A percentile compares a stretch with the other conserved stretches of the same genome.
These are phyloP conservation scores for Gilbertella persicaria DNA, from an alignment of 371 early-diverging fungal species.

Conservation along the genomic window DNA sequence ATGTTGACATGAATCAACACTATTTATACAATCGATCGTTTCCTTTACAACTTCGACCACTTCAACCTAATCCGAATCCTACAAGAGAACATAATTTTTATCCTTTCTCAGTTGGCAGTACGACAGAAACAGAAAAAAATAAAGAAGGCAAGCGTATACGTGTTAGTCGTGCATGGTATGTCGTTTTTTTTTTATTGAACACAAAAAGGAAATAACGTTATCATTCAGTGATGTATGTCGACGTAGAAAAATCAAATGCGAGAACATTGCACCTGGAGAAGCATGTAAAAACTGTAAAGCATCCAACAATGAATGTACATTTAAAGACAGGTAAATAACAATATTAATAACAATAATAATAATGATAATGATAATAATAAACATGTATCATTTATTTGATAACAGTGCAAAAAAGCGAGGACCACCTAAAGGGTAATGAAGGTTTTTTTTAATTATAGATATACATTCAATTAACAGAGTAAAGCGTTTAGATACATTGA, in stretches of 20 bases:
- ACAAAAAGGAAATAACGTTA: neutral
- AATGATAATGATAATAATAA: neutral
- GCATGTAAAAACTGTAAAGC: slow-evolving; percentile 33
- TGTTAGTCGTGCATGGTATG: neutral
- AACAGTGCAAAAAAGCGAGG: slow-evolving; percentile 51
- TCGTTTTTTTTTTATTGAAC: neutral
- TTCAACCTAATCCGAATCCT: neutral
- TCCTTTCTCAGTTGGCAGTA: neutral
- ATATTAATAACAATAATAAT: slow-evolving; percentile 14
- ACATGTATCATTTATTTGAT: neutral
- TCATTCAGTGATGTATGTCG: slow-evolving; percentile 30
- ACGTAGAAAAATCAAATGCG: slow-evolving; percentile 37
- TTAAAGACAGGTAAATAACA: slow-evolving; percentile 33
- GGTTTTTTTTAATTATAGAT: neutral
- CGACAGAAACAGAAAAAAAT: neutral
- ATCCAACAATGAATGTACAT: slow-evolving; percentile 23
- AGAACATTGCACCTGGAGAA: slow-evolving; percentile 18
- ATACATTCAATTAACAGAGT: neutral
- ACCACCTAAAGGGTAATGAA: slow-evolving; percentile 62
- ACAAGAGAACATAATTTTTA: neutral
- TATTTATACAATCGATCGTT: too few species aligned
- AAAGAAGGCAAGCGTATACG: neutral
- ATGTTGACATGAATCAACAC: too few species aligned
- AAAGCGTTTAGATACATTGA: slow-evolving; percentile 52
- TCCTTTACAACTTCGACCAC: too few species aligned